Percentiles rank a stretch among this genome's conserved stretches.
Evolutionary conservation across 2,329 filamentous ascomycete species (phyloP).

Genomic region (Cadophora sp.): DNA sequence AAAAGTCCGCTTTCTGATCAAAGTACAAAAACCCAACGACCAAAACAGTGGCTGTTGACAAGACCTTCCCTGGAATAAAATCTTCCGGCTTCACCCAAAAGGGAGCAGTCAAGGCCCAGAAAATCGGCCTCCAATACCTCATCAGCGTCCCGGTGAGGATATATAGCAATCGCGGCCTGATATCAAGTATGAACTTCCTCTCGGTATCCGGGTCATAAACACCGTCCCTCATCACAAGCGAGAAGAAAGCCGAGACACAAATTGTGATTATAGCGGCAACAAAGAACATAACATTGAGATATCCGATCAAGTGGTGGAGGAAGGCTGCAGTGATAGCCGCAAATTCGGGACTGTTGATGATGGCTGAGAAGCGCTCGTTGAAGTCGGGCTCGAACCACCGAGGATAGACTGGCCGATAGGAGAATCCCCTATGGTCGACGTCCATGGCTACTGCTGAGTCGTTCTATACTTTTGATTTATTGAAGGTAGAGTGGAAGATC

Average conservation of each 20-base stretch:
- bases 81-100: background rate
- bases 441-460: background rate
- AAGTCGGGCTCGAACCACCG: background rate
- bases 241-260: background rate
- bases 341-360: background rate
- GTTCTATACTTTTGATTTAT: background rate
- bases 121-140: background rate
- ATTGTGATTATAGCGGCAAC: background rate
- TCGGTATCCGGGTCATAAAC: background rate
- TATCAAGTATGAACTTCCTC: background rate
- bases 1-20: background rate
- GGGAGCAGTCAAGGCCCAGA: background rate
- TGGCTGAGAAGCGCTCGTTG: background rate
- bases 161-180: background rate
- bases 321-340: background rate
- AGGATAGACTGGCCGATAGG: background rate
- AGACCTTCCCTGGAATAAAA: background rate
- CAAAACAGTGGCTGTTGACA: background rate
- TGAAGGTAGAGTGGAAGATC: background rate
- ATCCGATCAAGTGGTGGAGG: background rate
- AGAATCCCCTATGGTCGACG: background rate
- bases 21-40: background rate
- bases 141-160: background rate
- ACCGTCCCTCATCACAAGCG: background rate
- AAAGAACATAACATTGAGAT: background rate